Evolutionary conservation across 2,329 filamentous ascomycete species (phyloP).

Genomic region (Fusarium transvaalense): DNA sequence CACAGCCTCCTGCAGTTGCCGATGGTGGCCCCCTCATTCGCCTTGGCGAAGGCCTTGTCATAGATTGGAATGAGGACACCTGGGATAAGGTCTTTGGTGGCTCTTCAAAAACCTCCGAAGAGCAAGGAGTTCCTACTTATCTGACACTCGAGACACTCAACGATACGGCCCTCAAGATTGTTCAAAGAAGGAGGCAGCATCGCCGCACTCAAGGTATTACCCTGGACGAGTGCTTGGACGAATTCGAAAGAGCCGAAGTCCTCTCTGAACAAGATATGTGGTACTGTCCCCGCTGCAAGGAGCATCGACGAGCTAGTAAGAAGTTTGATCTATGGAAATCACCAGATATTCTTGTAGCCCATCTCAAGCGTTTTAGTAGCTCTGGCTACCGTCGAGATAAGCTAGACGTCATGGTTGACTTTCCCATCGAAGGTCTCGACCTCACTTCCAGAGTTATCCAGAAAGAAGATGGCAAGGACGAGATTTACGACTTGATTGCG

Average conservation of each 20-base stretch:
- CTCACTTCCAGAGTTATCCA: slow-evolving; percentile 83
- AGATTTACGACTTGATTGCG: slow-evolving; percentile 92
- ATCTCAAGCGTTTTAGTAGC: slow-evolving; percentile 95
- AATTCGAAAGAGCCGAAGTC: slow-evolving; percentile 94
- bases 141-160: slow-evolving; percentile 64
- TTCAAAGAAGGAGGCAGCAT: slow-evolving; percentile 72
- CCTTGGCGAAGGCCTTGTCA: slow-evolving; percentile 84
- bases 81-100: slow-evolving; percentile 77
- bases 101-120: slow-evolving; percentile 54
- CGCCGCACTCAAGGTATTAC: slow-evolving; percentile 74
- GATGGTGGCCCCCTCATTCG: slow-evolving; percentile 76
- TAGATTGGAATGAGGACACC: slow-evolving; percentile 83
- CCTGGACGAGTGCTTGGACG: slow-evolving; percentile 90
- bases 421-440: slow-evolving; percentile 89
- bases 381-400: slow-evolving; percentile 87
- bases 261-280: slow-evolving; percentile 96
- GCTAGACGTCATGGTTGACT: slow-evolving; percentile 90
- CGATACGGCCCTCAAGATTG: slow-evolving; percentile 74
- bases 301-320: slow-evolving; percentile 91
- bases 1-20: slow-evolving; percentile 55
- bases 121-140: slow-evolving; percentile 72
- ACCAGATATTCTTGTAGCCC: slow-evolving; percentile 93
- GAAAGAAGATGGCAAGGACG: slow-evolving; percentile 82
- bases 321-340: slow-evolving; percentile 98
- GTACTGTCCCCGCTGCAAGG: slow-evolving; percentile 97